phyloP scores from a whole-genome alignment of 306 rosid genomes.

The Aeschynomene evenia region DNA sequence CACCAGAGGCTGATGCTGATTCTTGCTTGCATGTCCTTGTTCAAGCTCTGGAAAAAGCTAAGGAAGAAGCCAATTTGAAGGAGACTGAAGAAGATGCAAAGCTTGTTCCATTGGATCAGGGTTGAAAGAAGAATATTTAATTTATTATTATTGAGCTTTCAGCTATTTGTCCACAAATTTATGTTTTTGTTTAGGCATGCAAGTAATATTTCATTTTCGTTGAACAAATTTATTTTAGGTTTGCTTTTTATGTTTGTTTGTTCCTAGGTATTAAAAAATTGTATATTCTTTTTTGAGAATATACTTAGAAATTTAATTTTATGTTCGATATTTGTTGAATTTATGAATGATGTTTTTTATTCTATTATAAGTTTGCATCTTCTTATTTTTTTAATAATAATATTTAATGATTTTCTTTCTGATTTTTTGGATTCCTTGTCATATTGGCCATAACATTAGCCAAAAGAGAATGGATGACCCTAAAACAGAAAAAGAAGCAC shows the following conservation, averaged over 20 bases:
- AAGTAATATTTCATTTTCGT: neutral
- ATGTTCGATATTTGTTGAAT: neutral
- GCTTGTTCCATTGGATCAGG: neutral
- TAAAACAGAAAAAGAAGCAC: neutral
- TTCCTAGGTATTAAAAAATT: neutral
- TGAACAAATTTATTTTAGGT: neutral
- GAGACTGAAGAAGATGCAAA: neutral
- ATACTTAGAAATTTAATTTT: neutral
- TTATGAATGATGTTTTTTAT: neutral
- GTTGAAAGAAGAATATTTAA: no score
- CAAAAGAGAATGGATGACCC: neutral
- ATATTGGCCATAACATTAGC: neutral
- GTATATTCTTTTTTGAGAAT: neutral
- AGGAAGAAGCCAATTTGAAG: constrained; percentile 35
- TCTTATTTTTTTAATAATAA: neutral
- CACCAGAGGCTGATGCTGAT: constrained; percentile 22
- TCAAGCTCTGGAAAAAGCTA: constrained; percentile 43
- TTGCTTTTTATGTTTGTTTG: neutral
- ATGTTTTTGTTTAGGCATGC: neutral
- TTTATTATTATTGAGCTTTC: neutral
- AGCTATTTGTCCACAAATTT: neutral
- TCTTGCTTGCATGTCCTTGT: constrained; percentile 47
- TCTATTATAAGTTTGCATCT: neutral
- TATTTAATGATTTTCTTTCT: neutral
- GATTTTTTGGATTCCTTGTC: neutral